Evolutionary conservation across 768 basidiomycete species (phyloP).

Genomic region (Tylopilus cervinicoccineus): DNA sequence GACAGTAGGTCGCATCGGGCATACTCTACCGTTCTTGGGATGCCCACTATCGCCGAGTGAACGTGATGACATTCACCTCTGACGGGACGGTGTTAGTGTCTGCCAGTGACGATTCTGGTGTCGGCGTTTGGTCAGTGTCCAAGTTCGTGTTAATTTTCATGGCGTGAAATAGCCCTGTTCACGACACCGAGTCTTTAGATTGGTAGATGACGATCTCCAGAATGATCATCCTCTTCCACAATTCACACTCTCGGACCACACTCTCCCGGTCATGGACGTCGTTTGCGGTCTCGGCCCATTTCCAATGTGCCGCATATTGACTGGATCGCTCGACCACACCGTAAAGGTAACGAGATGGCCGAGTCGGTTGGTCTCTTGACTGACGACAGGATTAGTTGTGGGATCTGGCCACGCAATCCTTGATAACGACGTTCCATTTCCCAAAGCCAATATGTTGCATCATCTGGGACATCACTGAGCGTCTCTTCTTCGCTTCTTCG

Average conservation of each 20-base stretch:
- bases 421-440: conserved; percentile 87
- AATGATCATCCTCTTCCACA: conserved; percentile 73
- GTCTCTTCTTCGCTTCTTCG: conserved; percentile 85
- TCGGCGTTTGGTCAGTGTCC: conserved; percentile 85
- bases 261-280: conserved; percentile 82
- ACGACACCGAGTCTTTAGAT: conserved; percentile 40
- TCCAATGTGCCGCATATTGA: conserved; percentile 72
- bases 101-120: conserved; percentile 86
- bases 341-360: conserved; percentile 63
- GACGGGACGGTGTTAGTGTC: conserved; percentile 80
- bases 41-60: conserved; percentile 91
- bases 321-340: conserved; percentile 83
- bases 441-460: conserved; percentile 69
- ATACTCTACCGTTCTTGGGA: conserved; percentile 89
- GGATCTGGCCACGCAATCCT: conserved; percentile 69
- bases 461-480: conserved; percentile 80
- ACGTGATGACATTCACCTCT: conserved; percentile 74
- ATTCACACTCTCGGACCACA: conserved; percentile 85
- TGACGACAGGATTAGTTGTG: conserved; percentile 53
- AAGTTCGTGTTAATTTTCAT: conserved; percentile 49
- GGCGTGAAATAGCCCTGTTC: conserved; percentile 4
- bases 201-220: conserved; percentile 72
- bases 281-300: conserved; percentile 75
- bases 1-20: conserved; percentile 81
- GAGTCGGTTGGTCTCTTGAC: conserved; percentile 8